Percentiles rank a stretch among this genome's conserved stretches.
These are phyloP conservation scores for Zygosaccharomyces siamensis DNA, from an alignment of 805 yeast genomes.

Conservation along the genomic window DNA sequence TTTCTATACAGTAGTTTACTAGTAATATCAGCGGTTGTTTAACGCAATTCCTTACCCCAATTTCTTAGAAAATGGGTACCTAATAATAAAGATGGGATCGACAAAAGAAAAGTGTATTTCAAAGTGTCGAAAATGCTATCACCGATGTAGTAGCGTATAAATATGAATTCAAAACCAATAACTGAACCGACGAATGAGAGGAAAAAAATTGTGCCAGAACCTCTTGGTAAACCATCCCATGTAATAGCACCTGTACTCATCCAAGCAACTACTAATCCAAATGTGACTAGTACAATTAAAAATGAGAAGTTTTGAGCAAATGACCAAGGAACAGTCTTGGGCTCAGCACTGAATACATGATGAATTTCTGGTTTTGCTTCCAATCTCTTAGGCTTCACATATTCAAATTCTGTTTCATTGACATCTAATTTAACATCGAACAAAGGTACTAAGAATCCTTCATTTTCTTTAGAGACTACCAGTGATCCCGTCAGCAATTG, in stretches of 20 bases:
- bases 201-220: constrained; percentile 21
- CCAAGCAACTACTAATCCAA: constrained; percentile 46
- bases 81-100: constrained; percentile 50
- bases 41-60: constrained; percentile 17
- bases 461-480: constrained; percentile 18
- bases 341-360: constrained; percentile 56
- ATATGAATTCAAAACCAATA: constrained; percentile 30
- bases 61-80: constrained; percentile 65
- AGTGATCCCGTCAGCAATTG: constrained; percentile 20
- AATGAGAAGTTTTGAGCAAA: constrained; percentile 50
- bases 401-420: constrained; percentile 6
- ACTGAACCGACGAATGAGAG: constrained; percentile 25
- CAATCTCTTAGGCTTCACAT: constrained; percentile 26
- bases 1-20: background rate
- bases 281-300: constrained; percentile 39
- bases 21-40: background rate
- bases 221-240: constrained; percentile 28
- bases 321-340: constrained; percentile 46
- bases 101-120: constrained; percentile 36
- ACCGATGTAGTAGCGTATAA: constrained; percentile 31
- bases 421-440: constrained; percentile 18
- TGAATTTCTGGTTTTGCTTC: constrained; percentile 56
- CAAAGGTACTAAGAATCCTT: constrained; percentile 14
- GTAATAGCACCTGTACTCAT: constrained; percentile 25
- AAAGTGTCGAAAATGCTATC: constrained; percentile 32